Evolutionary conservation across 1,284 basidiomycete species (phyloP).

Genomic region (Tremellales sp.): DNA sequence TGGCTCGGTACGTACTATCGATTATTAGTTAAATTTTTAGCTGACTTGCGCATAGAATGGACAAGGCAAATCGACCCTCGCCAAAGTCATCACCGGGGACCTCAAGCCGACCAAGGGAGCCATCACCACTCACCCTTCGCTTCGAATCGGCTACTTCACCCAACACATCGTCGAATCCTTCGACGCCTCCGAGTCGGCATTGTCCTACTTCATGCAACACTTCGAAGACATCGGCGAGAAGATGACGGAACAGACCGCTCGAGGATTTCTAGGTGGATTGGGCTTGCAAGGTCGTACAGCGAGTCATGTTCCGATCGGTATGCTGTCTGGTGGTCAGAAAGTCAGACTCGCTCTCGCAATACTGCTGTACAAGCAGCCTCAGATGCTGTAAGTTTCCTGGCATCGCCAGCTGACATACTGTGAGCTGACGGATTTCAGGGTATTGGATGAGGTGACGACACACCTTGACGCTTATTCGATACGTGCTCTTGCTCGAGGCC

Average conservation of each 20-base stretch:
- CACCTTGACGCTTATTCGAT: conserved; percentile 67
- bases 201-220: conserved; percentile 48
- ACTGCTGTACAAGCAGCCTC: conserved; percentile 38
- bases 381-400: conserved; percentile 28
- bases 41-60: conserved; percentile 45
- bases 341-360: conserved; percentile 44
- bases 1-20: conserved; percentile 47
- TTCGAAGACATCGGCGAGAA: conserved; percentile 34
- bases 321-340: conserved; percentile 62
- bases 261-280: conserved; percentile 54
- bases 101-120: conserved; percentile 56
- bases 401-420: conserved; percentile 48
- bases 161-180: conserved; percentile 58
- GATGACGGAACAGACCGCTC: conserved; percentile 51
- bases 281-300: conserved; percentile 54
- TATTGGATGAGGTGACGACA: conserved; percentile 66
- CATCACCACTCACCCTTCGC: conserved; percentile 58
- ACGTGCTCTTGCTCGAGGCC: conserved; percentile 57
- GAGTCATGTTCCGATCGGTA: conserved; percentile 51
- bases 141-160: conserved; percentile 55
- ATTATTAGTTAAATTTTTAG: background rate
- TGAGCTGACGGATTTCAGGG: conserved; percentile 51
- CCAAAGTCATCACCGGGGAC: conserved; percentile 56
- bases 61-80: conserved; percentile 61
- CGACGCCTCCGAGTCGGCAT: conserved; percentile 34